These are phyloP conservation scores for Neofusicoccum umdonicola DNA, from an alignment of 2,329 filamentous ascomycete genomes.

Conservation along the genomic window DNA sequence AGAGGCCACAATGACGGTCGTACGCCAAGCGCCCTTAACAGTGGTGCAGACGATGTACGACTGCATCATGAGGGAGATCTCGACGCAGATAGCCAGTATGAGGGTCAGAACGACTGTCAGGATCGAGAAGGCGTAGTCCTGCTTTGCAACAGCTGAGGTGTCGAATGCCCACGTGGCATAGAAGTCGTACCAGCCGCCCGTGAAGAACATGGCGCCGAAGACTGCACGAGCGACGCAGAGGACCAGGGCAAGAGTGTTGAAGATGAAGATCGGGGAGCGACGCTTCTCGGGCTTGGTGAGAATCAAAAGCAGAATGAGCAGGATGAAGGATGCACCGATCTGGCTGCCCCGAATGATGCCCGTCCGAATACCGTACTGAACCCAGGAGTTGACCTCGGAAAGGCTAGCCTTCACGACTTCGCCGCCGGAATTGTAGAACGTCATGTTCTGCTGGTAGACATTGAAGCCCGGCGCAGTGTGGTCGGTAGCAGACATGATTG, in stretches of 20 bases:
- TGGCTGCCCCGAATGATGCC: constrained; percentile 68
- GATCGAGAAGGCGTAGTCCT: constrained; percentile 49
- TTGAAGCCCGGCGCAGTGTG: constrained; percentile 35
- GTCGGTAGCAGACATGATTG: too few species aligned
- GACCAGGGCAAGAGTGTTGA: constrained; percentile 62
- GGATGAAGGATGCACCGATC: constrained; percentile 64
- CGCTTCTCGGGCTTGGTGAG: constrained; percentile 68
- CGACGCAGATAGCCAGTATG: constrained; percentile 55
- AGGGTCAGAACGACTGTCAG: constrained; percentile 50
- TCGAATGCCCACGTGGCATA: constrained; percentile 61
- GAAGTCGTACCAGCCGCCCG: constrained; percentile 58
- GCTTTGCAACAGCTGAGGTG: constrained; percentile 46
- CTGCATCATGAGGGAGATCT: constrained; percentile 61
- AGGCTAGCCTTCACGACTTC: constrained; percentile 43
- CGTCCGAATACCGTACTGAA: constrained; percentile 48
- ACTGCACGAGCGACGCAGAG: constrained; percentile 60
- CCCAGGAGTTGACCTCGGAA: constrained; percentile 43
- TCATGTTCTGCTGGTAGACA: constrained; percentile 53
- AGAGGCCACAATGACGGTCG: constrained; percentile 48
- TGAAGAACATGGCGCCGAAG: constrained; percentile 59
- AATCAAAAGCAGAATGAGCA: constrained; percentile 64
- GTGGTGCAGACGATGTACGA: constrained; percentile 62
- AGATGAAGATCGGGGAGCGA: constrained; percentile 60
- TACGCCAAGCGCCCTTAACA: constrained; percentile 41
- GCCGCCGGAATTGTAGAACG: constrained; percentile 46